Base-by-base conservation (phyloP, 306 rosid species). In the Argentina anserina region DNA sequence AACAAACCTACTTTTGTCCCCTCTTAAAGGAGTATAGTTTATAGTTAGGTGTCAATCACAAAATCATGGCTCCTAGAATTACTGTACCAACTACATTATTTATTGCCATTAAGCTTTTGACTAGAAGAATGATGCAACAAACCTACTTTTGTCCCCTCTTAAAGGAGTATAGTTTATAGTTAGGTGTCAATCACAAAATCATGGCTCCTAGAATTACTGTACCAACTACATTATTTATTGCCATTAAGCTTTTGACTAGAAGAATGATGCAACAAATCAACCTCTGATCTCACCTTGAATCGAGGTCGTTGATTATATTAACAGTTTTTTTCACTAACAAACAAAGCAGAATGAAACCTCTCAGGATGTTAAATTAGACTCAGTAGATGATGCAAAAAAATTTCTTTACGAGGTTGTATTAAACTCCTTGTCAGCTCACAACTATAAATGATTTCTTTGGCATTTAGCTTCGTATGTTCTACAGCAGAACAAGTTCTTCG, bases 1-100 rank as follows among this genome's bases (percentile, higher is more conserved):
- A 49, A 28, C 55, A 37, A 72, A 74, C 86, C 89, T 79, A 82
- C 76, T 82, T 81, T 71, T 82, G 90, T 82, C 83, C 52, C 60
- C 39, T 31, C 67, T 47, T 46, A 76, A 55, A 71, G 69, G 71
- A 31, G 21, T 23, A 34, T 33, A 77, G 49, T 46, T 62, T 5
- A 31, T 33, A 10, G 23, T 61, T 31, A 29, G 17, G 65, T 75
- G 74, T 76, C 78, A 76, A 45, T 40, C 49, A 74, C 31, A 46
- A 66, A 47, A 75, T 76, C 78, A 61, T 23, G 45, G 34, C 62
- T 58, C 58, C 70, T 3, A 73, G 72, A 82, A 74, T 67, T 59
- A 49, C 70, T 53, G 50, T 50, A 66, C 71, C 78, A 64, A 67
- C 77, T 13, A 39, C 12, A 43, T 60, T 34, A 41, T 7, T 63